Conservation (phyloP, 2,329 filamentous ascomycete species). For the Diaporthe nobilis region DNA sequence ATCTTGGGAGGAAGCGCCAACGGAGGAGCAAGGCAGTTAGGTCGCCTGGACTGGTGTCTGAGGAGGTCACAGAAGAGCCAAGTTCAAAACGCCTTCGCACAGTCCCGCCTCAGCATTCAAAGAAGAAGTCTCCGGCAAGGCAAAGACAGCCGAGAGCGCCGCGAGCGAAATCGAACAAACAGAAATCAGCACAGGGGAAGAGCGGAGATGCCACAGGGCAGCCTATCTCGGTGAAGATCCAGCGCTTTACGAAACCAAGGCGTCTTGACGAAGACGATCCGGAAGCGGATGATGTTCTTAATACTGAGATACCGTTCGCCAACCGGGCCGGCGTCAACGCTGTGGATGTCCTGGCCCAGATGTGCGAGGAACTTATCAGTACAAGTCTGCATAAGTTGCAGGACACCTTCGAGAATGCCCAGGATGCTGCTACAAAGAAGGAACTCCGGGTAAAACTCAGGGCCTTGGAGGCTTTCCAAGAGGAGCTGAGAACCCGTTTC, state of each 20-base stretch:
- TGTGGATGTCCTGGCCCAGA: constrained; percentile 73
- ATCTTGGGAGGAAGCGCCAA: constrained; percentile 59
- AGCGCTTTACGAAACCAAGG: constrained; percentile 69
- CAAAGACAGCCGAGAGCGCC: constrained; percentile 53
- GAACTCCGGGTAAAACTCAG: constrained; percentile 69
- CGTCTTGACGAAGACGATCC: constrained; percentile 57
- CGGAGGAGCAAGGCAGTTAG: constrained; percentile 54
- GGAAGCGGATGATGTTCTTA: constrained; percentile 60
- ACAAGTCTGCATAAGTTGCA: constrained; percentile 63
- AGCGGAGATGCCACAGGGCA: constrained; percentile 39
- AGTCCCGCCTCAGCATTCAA: constrained; percentile 40
- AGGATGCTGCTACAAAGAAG: constrained; percentile 62
- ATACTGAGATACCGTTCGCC: constrained; percentile 66
- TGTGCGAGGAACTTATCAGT: constrained; percentile 73
- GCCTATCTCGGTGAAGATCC: constrained; percentile 47
- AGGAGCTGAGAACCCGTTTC: constrained; percentile 68
- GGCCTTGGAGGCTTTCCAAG: constrained; percentile 71
- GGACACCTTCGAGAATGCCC: constrained; percentile 57
- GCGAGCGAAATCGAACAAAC: constrained; percentile 36
- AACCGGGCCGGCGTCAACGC: constrained; percentile 71
- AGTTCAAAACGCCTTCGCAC: constrained; percentile 56
- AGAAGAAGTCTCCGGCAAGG: constrained; percentile 57
- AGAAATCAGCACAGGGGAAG: constrained; percentile 41
- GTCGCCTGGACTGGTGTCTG: constrained; percentile 60
- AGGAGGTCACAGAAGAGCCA: constrained; percentile 52